Evolutionary conservation across 129 eudicot genomes (phyloP), one percentile per base, ranked within the genome.

Genomic region (Dittrichia graveolens): DNA sequence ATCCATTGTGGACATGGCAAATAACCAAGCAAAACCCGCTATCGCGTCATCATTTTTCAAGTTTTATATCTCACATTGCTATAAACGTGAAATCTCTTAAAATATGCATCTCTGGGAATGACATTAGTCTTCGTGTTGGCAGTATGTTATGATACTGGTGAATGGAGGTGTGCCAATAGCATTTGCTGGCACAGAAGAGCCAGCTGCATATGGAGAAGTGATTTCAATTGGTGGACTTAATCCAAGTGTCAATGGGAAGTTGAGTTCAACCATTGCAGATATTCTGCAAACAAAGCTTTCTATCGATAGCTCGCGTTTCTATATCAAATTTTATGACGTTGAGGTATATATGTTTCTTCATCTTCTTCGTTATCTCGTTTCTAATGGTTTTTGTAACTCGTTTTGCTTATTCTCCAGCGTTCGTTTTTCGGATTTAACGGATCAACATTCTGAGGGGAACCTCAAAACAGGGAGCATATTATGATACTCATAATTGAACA

Each of bases 131-230:
- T 56, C 16, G 65, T 37, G 58, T 34, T 55, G 68, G 49, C 76
- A 92, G 96, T 93, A 90, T 72, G 98, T 90, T 80, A 93, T 93
- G 95, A 81, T 93, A 44, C 19, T 89, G 82, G 61, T 93, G 44
- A 87, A 93, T 77, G 95, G 91, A 74, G 88, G 87, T 16, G 96
- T 84, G 37, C 96, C 96, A 5, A 76, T 93, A 58, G 83, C 89
- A 44, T 93, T 93, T 81, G 89, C 84, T 13, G 96, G 96, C 24
- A 90, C 95, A 2, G 91, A 93, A 85, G 96, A 87, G 79, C 92
- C 98, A 10, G 95, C 96, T 78, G 92, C 95, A 50, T 87, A 85
- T 46, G 98, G 95, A 12, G 98, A 93, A 75, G 75, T 93, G 67
- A 82, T 93, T 74, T 93, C 98, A 54, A 89, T 89, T 43, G 98